phyloP scores from a whole-genome alignment of 108 stramenopile species.

The Fistulifera pelliculosa region DNA sequence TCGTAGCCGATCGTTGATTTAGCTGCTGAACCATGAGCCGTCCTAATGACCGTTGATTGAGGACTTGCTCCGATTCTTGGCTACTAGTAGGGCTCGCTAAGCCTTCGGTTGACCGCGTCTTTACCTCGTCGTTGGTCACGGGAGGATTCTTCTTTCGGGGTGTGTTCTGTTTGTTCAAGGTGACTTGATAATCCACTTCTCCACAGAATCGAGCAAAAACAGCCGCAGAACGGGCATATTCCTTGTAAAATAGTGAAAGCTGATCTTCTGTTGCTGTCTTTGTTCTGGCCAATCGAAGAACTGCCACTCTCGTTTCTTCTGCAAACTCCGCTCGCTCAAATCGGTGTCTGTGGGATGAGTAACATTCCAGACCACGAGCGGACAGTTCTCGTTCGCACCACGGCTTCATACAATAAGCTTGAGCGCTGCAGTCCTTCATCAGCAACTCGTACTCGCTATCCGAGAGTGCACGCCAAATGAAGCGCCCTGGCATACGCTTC shows the following conservation, averaged over 20 bases:
- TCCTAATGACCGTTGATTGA: too few species aligned
- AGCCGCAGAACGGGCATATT: neutral
- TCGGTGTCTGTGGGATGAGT: neutral
- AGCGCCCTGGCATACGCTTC: neutral
- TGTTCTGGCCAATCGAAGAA: neutral
- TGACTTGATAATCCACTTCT: neutral
- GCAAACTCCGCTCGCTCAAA: neutral
- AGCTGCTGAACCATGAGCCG: too few species aligned
- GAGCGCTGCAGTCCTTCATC: neutral
- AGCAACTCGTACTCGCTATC: neutral
- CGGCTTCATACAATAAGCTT: neutral
- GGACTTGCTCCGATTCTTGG: too few species aligned
- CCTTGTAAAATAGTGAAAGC: neutral
- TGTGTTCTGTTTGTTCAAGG: too few species aligned
- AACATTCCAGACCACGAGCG: neutral
- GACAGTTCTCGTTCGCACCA: neutral
- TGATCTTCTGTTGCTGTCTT: too few species aligned
- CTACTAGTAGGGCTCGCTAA: too few species aligned
- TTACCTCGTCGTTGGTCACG: too few species aligned
- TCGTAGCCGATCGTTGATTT: too few species aligned
- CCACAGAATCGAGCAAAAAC: conserved; percentile 1
- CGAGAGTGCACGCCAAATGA: conserved; percentile 1
- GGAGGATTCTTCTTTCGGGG: too few species aligned
- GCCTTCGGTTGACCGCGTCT: too few species aligned
- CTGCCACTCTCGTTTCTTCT: neutral